Conservation (phyloP, 2,329 filamentous ascomycete genomes). For the Ceratocystis ficicola region DNA sequence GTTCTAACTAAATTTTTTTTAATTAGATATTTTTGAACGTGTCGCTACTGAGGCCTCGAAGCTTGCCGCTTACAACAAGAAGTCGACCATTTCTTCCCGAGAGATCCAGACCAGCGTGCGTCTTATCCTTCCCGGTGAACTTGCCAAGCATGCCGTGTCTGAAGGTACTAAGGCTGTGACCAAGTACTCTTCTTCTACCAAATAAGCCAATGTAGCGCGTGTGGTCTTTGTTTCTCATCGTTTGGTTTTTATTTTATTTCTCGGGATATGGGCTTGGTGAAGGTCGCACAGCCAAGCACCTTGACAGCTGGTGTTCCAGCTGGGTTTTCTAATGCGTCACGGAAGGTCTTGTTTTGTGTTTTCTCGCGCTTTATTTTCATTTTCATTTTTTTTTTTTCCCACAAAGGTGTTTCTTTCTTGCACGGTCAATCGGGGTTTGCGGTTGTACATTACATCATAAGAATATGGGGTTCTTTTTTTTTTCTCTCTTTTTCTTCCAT, state of each 20-base stretch:
- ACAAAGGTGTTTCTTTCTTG: constrained; percentile 48
- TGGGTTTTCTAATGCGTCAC: constrained; percentile 61
- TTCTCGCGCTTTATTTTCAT: constrained; percentile 21
- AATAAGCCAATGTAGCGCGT: constrained; percentile 49
- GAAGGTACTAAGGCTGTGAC: constrained; percentile 99
- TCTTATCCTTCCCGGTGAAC: constrained; percentile 93
- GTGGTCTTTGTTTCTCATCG: constrained; percentile 36
- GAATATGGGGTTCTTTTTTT: constrained; percentile 43
- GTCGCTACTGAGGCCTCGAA: constrained; percentile 98
- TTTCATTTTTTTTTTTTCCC: constrained; percentile 33
- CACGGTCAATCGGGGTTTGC: constrained; percentile 57
- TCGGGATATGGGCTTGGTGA: constrained; percentile 42
- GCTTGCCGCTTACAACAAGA: constrained; percentile 99
- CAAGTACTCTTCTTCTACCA: constrained; percentile 99
- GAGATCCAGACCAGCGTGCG: constrained; percentile 98
- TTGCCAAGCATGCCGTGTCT: constrained; percentile 98
- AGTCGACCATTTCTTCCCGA: constrained; percentile 97
- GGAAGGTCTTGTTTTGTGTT: constrained; percentile 48
- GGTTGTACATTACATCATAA: constrained; percentile 59
- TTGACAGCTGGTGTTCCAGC: constrained; percentile 29
- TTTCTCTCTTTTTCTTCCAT: too few relatives aligned
- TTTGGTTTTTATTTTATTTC: constrained; percentile 44
- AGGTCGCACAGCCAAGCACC: constrained; percentile 35
- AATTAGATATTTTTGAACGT: constrained; percentile 98
- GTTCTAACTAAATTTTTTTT: constrained; percentile 25